Evolutionary conservation across 2,329 filamentous ascomycete species (phyloP), one percentile per base, ranked within the genome.

Genomic region (Polychaeton citri): DNA sequence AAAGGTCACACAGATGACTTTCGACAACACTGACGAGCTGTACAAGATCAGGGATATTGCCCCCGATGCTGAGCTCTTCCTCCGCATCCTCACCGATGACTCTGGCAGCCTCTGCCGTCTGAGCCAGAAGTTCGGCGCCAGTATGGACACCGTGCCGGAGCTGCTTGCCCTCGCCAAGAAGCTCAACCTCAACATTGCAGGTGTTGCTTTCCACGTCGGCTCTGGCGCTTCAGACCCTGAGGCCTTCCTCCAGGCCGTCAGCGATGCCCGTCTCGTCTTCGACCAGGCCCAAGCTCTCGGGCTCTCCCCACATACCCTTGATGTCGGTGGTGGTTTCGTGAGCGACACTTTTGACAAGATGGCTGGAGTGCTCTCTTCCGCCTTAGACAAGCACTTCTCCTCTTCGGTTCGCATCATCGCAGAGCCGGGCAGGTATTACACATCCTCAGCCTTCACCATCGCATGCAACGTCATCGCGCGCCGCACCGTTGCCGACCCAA

Each of bases 1-100:
- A 47, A 81, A 81, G 48, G 90, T 98, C 58, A 88, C 82, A 66
- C 84, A 94, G 70, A 96, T 98, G 88, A 98, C 90, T 2, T 96
- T 98, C 57, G 90, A 98, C 72, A 98, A 98, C 52, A 76, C 81
- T 58, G 90, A 98, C 60, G 90, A 98, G 71, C 74, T 98, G 35
- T 85, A 88, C 74, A 98, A 98, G 73, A 88, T 93, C 61, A 90
- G 92, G 62, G 81, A 85, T 61, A 74, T 90, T 50, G 95, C 74
- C 55, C 88, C 90, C 2, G 76, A 76, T 33, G 90, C 90, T 19
- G 84, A 95, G 66, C 76, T 98, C 30, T 93, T 81, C 62, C 71
- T 98, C 42, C 87, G 90, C 52, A 98, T 98, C 64, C 71, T 86
- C 57, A 98, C 90, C 41, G 90, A 98, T 57, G 90, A 98, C 60